Conservation (phyloP, 2,329 filamentous ascomycete genomes). For the Diaporthe sp. region DNA sequence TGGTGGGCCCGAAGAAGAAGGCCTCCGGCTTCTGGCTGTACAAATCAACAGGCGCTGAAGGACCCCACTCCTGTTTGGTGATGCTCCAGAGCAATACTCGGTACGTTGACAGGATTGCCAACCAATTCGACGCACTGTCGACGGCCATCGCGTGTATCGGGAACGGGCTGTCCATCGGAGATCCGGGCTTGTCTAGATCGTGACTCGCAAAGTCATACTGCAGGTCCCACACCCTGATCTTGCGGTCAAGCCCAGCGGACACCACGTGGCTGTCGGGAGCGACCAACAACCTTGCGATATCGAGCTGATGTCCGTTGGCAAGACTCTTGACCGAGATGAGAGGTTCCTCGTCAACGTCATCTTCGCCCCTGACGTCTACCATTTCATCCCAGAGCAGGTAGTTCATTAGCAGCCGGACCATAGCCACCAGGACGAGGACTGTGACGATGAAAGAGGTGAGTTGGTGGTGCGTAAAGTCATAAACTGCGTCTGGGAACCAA, state of each 20-base stretch:
- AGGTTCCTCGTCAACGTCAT: constrained; percentile 61
- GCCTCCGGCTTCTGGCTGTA: constrained; percentile 71
- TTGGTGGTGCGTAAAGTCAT: constrained; percentile 77
- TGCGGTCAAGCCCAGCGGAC: constrained; percentile 78
- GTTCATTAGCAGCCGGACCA: constrained; percentile 79
- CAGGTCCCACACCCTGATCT: constrained; percentile 76
- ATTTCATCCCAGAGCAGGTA: constrained; percentile 79
- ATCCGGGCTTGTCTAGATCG: constrained; percentile 55
- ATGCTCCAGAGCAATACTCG: constrained; percentile 76
- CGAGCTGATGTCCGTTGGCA: constrained; percentile 74
- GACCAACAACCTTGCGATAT: constrained; percentile 75
- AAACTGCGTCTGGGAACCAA: constrained; percentile 68
- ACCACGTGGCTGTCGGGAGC: constrained; percentile 75
- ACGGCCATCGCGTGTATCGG: constrained; percentile 75
- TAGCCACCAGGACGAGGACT: constrained; percentile 73
- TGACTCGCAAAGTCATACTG: constrained; percentile 60
- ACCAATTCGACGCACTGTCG: constrained; percentile 73
- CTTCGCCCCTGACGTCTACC: constrained; percentile 59
- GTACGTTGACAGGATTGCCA: constrained; percentile 74
- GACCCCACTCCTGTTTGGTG: constrained; percentile 67
- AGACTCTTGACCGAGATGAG: constrained; percentile 73
- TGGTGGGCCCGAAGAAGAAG: constrained; percentile 71
- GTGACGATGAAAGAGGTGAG: constrained; percentile 71
- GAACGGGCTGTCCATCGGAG: constrained; percentile 60
- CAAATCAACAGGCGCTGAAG: constrained; percentile 67